These are phyloP conservation scores for Kodamaea ohmeri DNA, from an alignment of 1,139 yeast species.

Conservation along the genomic window DNA sequence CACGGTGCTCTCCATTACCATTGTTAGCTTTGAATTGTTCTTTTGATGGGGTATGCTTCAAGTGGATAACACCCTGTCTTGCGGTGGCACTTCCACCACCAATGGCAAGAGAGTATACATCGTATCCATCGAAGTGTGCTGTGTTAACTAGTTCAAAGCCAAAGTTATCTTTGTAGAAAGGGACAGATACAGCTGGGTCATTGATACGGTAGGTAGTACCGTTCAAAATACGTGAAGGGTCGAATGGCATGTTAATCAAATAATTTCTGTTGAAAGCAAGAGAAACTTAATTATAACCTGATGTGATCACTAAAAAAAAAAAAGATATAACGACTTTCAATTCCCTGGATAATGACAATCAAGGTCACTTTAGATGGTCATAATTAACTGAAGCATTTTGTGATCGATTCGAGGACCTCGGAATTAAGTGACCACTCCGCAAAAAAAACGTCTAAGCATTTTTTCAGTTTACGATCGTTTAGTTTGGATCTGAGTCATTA, in stretches of 20 bases:
- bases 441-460: background rate
- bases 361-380: background rate
- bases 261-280: too few relatives aligned
- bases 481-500: background rate
- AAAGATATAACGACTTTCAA: background rate
- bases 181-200: constrained; percentile 70
- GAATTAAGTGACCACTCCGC: too few relatives aligned
- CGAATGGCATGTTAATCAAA: constrained; percentile 16
- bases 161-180: constrained; percentile 71
- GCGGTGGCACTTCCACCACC: constrained; percentile 55
- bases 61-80: constrained; percentile 77
- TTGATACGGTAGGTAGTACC: constrained; percentile 79
- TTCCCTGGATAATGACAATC: background rate
- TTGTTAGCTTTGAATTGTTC: constrained; percentile 65
- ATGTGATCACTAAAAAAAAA: too few relatives aligned
- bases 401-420: too few relatives aligned
- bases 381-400: background rate
- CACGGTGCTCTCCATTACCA: constrained; percentile 84
- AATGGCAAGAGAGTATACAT: constrained; percentile 57
- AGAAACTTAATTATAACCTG: too few relatives aligned
- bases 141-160: constrained; percentile 65
- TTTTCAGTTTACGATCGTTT: constrained; percentile 5
- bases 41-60: constrained; percentile 77
- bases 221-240: constrained; percentile 49
- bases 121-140: constrained; percentile 56